Base-by-base conservation (phyloP, 2,329 filamentous ascomycete species). In the Fusarium fracticaudum region DNA sequence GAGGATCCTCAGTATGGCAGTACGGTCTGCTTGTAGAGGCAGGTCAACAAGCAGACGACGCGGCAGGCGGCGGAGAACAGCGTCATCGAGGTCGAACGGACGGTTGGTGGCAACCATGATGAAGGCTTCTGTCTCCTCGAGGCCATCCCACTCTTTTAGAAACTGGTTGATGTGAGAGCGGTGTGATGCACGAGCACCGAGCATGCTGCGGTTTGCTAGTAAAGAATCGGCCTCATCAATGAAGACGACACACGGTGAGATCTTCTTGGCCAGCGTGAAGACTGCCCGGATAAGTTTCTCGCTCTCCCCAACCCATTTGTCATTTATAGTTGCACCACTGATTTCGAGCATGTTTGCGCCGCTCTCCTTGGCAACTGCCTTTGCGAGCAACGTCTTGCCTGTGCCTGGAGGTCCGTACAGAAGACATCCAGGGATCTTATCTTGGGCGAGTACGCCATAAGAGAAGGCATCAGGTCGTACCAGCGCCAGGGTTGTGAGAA, bases 91-190 rank as follows among this genome's bases (percentile, higher is more conserved):
- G 79, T 98, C 96, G 79, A 97, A 98, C 0, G 96, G 96, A 15
- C 96, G 89, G 82, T 99, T 98, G 14, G 95, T 98, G 35, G 96
- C 96, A 0, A 98, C 95, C 95, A 99, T 98, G 82, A 99, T 96
- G 81, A 99, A 98, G 6, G 96, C 94, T 24, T 93, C 93, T 53
- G 91, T 89, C 76, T 93, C 93, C 61, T 86, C 86, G 86, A 98
- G 92, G 17, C 96, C 96, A 77, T 98, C 96, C 96, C 96, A 98
- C 81, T 98, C 96, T 61, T 95, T 93, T 57, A 99, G 86, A 82
- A 98, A 98, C 83, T 99, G 96, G 80, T 98, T 99, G 82, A 98
- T 95, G 62, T 96, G 92, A 81, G 98, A 96, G 57, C 95, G 91
- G 76, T 97, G 94, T 4, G 90, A 91, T 11, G 90, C 90, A 37